phyloP scores from a whole-genome alignment of 768 basidiomycete species.

The Tricholoma terreum region DNA sequence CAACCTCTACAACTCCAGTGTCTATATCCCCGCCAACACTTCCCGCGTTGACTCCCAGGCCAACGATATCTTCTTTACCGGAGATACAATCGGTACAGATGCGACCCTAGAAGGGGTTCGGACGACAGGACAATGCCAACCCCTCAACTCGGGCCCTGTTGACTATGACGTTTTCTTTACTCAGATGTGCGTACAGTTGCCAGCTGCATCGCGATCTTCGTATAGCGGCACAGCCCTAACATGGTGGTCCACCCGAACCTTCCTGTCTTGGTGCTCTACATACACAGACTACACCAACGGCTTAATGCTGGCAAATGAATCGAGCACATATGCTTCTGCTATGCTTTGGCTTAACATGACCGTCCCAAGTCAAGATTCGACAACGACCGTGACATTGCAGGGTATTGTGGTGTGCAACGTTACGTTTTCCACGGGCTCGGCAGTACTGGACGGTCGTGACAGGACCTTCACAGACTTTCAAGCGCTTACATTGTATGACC shows the following conservation, averaged over 20 bases:
- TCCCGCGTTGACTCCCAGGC: not conserved
- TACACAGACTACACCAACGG: no score
- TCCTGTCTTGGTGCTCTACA: no score
- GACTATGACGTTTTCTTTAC: not conserved
- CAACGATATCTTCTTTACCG: not conserved
- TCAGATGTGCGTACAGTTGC: not conserved
- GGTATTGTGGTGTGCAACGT: not conserved
- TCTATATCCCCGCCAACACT: not conserved
- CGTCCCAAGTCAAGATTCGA: no score
- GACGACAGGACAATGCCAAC: not conserved
- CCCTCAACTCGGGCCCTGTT: not conserved
- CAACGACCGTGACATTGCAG: no score
- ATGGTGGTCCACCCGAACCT: no score
- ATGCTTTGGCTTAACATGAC: not conserved
- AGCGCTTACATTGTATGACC: not conserved
- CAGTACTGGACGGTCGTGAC: not conserved
- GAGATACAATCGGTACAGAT: not conserved
- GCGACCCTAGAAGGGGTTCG: not conserved
- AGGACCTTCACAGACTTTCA: not conserved
- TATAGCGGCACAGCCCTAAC: no score
- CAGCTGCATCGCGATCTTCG: no score
- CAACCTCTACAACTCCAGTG: not conserved
- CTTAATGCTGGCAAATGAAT: not conserved
- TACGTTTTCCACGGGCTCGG: not conserved
- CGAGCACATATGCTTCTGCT: not conserved